Conservation (phyloP, 805 yeast species). For the Candida pseudofarinosa region DNA sequence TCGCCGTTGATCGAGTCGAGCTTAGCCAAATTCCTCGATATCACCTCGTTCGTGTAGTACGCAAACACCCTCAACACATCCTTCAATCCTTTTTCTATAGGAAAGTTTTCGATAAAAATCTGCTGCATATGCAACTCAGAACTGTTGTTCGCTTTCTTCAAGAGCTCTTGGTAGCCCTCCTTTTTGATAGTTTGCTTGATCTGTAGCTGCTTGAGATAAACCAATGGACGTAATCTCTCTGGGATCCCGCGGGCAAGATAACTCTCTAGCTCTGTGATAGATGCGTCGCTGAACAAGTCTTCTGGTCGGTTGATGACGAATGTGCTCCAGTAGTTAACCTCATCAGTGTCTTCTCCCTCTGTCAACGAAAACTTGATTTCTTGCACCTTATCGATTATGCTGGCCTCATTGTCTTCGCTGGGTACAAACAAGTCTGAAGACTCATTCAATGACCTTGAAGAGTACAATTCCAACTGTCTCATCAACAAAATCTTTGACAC, state of each 20-base stretch:
- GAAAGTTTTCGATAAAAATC: constrained; percentile 13
- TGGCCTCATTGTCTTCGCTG: constrained; percentile 1
- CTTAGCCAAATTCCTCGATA: constrained; percentile 8
- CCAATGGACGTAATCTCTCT: constrained; percentile 20
- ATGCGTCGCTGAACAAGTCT: background rate
- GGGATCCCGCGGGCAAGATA: constrained; percentile 30
- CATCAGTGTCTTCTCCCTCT: background rate
- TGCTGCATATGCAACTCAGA: constrained; percentile 9
- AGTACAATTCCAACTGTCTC: constrained; percentile 22
- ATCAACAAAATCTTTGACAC: constrained; percentile 19
- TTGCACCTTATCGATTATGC: background rate
- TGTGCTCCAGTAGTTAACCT: constrained; percentile 15
- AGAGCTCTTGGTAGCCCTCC: constrained; percentile 26
- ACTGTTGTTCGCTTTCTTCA: constrained; percentile 20
- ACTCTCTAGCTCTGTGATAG: constrained; percentile 14
- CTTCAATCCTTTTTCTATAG: constrained; percentile 13
- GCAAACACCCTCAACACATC: constrained; percentile 28
- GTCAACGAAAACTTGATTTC: background rate
- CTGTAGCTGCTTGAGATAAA: constrained; percentile 30
- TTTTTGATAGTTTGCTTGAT: constrained; percentile 26
- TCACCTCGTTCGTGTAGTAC: constrained; percentile 26
- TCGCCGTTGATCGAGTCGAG: constrained; percentile 11
- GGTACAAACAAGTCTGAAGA: constrained; percentile 20
- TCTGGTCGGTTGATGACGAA: constrained; percentile 9
- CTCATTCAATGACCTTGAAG: constrained; percentile 23